phyloP scores from a whole-genome alignment of 2,329 filamentous ascomycete species.

The Magnaporthiopsis rhizophila region DNA sequence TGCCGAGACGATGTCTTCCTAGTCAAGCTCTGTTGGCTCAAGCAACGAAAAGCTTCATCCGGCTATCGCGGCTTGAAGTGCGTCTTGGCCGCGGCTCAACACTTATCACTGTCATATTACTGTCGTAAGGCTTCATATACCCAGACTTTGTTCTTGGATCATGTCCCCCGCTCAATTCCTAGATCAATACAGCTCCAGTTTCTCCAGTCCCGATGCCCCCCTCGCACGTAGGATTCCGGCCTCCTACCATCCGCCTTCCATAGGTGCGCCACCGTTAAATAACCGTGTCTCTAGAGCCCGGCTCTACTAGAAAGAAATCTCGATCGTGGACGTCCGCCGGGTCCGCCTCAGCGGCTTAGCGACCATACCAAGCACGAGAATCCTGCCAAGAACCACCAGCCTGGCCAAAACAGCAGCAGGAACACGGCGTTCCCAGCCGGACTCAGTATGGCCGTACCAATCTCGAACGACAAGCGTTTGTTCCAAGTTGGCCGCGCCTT shows the following conservation, averaged over 20 bases:
- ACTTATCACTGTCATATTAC: not conserved
- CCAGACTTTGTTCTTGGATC: not conserved
- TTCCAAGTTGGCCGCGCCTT: not conserved
- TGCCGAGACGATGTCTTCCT: not conserved
- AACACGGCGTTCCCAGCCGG: constrained; percentile 39
- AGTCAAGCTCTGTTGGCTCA: constrained; percentile 4
- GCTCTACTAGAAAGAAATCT: too few relatives aligned
- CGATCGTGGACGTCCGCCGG: too few relatives aligned
- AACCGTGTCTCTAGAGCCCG: too few relatives aligned
- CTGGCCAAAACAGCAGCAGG: constrained; percentile 48
- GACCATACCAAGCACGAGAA: constrained; percentile 25
- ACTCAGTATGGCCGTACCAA: constrained; percentile 42
- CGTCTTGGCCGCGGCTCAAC: constrained; percentile 1
- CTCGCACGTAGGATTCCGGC: too few relatives aligned
- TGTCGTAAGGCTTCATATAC: not conserved
- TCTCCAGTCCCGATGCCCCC: too few relatives aligned
- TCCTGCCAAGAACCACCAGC: constrained; percentile 41
- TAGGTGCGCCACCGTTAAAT: too few relatives aligned
- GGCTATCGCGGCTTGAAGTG: not conserved
- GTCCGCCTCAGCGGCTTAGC: not conserved
- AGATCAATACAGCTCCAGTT: too few relatives aligned
- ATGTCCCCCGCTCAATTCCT: too few relatives aligned
- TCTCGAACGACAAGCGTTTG: constrained; percentile 30
- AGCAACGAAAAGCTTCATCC: too few relatives aligned
- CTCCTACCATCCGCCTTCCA: too few relatives aligned